Conservation (phyloP, 345 rosid species). For the Alliaria petiolata region DNA sequence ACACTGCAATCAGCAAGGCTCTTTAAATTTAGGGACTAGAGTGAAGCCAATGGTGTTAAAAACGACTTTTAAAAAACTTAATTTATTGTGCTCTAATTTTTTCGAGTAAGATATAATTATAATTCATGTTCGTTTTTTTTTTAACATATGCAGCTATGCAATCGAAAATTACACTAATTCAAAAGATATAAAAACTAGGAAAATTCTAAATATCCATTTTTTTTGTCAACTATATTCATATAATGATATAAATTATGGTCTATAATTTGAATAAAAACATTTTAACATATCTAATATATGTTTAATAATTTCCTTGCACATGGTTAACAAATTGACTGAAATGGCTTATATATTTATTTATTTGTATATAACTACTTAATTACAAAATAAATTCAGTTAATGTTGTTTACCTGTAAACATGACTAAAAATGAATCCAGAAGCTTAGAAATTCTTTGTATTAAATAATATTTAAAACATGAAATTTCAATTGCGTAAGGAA, state of each 20-base stretch:
- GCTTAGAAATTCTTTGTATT: neutral
- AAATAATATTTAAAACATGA: neutral
- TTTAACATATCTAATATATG: neutral
- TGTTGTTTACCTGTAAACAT: neutral
- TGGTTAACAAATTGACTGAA: neutral
- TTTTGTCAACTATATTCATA: too few relatives aligned
- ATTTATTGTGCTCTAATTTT: neutral
- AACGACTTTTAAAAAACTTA: neutral
- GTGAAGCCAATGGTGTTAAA: neutral
- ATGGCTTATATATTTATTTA: too few relatives aligned
- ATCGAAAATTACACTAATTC: too few relatives aligned
- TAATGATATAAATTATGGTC: neutral
- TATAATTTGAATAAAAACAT: too few relatives aligned
- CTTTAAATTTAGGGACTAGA: neutral
- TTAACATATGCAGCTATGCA: too few relatives aligned
- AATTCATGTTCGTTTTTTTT: too few relatives aligned
- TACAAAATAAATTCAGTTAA: neutral
- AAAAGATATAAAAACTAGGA: too few relatives aligned
- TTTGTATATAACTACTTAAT: neutral
- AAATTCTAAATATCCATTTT: too few relatives aligned
- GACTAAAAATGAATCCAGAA: neutral
- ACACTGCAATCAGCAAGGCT: too few relatives aligned
- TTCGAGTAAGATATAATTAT: too few relatives aligned
- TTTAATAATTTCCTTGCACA: neutral
- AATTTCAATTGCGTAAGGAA: slow-evolving; percentile 10